Evolutionary conservation across 1,284 basidiomycete genomes (phyloP).

Genomic region (Trichosporon ovoides): DNA sequence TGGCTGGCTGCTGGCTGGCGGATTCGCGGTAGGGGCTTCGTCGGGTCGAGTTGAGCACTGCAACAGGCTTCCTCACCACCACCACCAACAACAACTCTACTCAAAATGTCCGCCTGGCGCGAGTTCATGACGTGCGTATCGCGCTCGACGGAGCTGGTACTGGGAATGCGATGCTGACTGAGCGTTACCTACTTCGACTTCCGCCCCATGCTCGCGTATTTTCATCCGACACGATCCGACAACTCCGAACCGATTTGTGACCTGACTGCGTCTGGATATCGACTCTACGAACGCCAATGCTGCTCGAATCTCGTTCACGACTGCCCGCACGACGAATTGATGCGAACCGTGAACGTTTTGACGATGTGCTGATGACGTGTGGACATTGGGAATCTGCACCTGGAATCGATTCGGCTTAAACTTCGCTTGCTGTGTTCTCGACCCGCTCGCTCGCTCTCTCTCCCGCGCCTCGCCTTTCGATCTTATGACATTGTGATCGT

Average conservation of each 20-base stretch:
- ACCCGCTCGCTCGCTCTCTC: too few species aligned
- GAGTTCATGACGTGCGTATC: constrained; percentile 44
- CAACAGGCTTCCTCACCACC: constrained; percentile 5
- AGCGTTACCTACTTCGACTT: neutral
- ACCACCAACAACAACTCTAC: constrained; percentile 13
- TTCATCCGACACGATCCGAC: neutral
- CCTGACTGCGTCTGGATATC: neutral
- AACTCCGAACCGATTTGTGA: too few species aligned
- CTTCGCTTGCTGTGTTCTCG: too few species aligned
- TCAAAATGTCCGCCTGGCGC: constrained; percentile 45
- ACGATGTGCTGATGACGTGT: too few species aligned
- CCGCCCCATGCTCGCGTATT: neutral
- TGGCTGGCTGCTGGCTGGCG: too few species aligned
- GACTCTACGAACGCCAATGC: neutral
- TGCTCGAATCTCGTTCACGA: too few species aligned
- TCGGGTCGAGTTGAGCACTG: neutral
- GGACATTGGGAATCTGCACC: neutral
- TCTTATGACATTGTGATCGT: too few species aligned
- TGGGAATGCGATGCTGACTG: neutral
- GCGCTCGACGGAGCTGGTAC: neutral
- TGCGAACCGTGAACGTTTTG: too few species aligned
- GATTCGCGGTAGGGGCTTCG: neutral
- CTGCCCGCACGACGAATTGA: too few species aligned
- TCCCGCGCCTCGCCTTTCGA: too few species aligned
- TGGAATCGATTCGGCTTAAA: neutral